phyloP scores from a whole-genome alignment of 345 rosid species.

The Eucalyptus brandiana region DNA sequence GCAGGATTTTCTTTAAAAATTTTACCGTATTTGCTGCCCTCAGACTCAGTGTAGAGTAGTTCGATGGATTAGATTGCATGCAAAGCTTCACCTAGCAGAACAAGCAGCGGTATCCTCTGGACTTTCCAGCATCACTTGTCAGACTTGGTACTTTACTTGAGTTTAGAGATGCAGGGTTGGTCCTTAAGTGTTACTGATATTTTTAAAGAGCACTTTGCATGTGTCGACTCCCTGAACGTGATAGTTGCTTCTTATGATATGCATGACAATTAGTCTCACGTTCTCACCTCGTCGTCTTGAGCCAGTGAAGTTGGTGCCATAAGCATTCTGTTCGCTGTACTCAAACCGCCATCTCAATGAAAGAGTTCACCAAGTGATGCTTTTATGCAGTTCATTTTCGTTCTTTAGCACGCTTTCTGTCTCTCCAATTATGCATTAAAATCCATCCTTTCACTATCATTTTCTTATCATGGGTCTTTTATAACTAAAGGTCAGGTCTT shows the following conservation, averaged over 20 bases:
- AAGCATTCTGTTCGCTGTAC: neutral
- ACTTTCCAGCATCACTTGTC: neutral
- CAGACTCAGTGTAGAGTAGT: neutral
- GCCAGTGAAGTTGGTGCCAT: neutral
- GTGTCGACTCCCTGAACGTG: neutral
- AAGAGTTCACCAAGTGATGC: neutral
- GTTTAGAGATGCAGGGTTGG: neutral
- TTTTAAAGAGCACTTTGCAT: neutral
- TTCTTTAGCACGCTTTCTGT: neutral
- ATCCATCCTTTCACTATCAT: neutral
- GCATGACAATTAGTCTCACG: neutral
- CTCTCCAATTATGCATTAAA: neutral
- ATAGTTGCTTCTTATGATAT: neutral
- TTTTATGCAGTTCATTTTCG: neutral
- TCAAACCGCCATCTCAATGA: neutral
- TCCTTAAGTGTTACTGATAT: neutral
- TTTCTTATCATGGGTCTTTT: too few relatives aligned
- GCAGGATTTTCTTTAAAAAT: too few relatives aligned
- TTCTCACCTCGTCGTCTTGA: neutral
- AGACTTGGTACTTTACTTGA: neutral
- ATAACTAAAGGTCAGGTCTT: neutral
- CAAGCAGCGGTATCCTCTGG: neutral
- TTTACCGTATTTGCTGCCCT: neutral
- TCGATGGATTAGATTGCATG: neutral
- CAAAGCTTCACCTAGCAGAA: neutral